Conservation (phyloP, 805 yeast genomes). For the Suhomyces prunicola region DNA sequence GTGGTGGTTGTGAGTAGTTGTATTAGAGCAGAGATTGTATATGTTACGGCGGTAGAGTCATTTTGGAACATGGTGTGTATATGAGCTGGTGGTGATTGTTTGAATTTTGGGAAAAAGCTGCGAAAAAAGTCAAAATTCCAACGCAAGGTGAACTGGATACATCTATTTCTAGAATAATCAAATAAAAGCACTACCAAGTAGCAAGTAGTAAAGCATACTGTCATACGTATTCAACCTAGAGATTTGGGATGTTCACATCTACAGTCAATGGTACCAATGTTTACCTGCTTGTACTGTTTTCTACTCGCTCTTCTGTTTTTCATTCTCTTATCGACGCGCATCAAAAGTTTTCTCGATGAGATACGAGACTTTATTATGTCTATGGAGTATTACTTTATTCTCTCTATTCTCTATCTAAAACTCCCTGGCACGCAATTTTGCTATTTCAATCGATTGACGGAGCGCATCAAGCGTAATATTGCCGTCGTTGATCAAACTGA, state of each 20-base stretch:
- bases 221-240: too few relatives aligned
- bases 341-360: background rate
- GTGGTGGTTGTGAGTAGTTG: background rate
- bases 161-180: too few relatives aligned
- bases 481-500: slow-evolving; percentile 29
- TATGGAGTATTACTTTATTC: background rate
- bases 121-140: background rate
- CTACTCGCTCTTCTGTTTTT: background rate
- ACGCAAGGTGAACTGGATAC: too few relatives aligned
- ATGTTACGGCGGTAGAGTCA: background rate
- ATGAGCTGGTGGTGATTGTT: too few relatives aligned
- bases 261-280: too few relatives aligned
- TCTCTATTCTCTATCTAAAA: background rate
- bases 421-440: slow-evolving; percentile 46
- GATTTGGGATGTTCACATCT: too few relatives aligned
- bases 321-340: background rate
- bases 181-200: too few relatives aligned
- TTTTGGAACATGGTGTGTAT: too few relatives aligned
- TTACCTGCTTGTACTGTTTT: background rate
- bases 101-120: background rate
- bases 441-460: slow-evolving; percentile 44
- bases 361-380: too few relatives aligned
- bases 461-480: slow-evolving; percentile 47
- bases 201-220: too few relatives aligned
- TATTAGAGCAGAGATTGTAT: background rate